Percentiles rank a stretch among this genome's conserved stretches.
Evolutionary conservation across 148 eudicot species (phyloP).

Genomic region (Polygonum aviculare): DNA sequence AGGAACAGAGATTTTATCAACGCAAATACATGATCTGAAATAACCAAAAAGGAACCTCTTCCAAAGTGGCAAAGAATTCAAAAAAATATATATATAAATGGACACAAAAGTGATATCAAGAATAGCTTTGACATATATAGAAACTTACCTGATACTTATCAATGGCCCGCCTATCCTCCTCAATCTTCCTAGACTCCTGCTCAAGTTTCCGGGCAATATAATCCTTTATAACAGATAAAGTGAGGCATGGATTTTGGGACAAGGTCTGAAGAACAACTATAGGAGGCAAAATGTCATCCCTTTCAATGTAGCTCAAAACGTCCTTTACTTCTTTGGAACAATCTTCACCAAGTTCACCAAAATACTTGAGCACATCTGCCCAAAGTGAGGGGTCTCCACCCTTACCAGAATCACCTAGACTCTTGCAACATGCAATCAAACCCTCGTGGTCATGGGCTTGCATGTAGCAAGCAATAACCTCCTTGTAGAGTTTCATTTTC

Average conservation of each 20-base stretch:
- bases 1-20: neutral
- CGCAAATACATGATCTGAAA: neutral
- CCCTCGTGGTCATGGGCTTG: conserved; percentile 94
- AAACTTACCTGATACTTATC: conserved; percentile 80
- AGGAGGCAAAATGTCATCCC: conserved; percentile 91
- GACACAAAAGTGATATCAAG: conserved; percentile 3
- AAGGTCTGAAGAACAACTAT: conserved; percentile 81
- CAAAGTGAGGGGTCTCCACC: conserved; percentile 93
- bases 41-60: neutral
- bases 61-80: neutral
- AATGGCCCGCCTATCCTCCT: conserved; percentile 72
- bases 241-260: conserved; percentile 89
- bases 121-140: neutral
- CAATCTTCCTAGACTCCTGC: conserved; percentile 83
- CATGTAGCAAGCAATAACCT: conserved; percentile 96
- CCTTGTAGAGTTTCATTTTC: conserved; percentile 92
- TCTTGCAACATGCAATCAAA: conserved; percentile 95
- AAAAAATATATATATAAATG: neutral
- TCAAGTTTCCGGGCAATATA: conserved; percentile 94
- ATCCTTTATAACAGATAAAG: conserved; percentile 87
- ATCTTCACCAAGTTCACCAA: conserved; percentile 99
- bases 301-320: conserved; percentile 83
- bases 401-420: conserved; percentile 88
- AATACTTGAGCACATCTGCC: conserved; percentile 87
- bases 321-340: conserved; percentile 96